phyloP scores from a whole-genome alignment of 78 protist genomes.

The Dictyostelium discoideum region DNA sequence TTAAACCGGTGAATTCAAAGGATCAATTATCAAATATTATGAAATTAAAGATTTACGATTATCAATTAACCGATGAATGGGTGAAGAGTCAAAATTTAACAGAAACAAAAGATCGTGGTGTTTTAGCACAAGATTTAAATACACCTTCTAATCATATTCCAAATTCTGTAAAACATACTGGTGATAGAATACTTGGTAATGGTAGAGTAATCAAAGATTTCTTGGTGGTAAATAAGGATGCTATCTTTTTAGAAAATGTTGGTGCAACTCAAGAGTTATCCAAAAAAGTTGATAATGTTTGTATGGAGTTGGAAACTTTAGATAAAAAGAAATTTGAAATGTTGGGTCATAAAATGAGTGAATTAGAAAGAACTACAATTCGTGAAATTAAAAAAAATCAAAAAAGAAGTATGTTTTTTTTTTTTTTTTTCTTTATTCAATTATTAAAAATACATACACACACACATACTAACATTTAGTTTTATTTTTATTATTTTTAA shows the following conservation, averaged over 20 bases:
- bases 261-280: constrained; percentile 85
- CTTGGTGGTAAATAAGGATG: constrained; percentile 79
- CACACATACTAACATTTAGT: too few relatives aligned
- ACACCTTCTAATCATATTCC: constrained; percentile 30
- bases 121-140: constrained; percentile 79
- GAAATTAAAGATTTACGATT: constrained; percentile 56
- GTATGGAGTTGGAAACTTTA: constrained; percentile 50
- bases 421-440: neutral
- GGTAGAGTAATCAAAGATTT: constrained; percentile 55
- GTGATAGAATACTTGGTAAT: constrained; percentile 26
- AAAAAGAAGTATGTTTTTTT: constrained; percentile 33
- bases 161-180: constrained; percentile 53
- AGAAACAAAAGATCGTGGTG: constrained; percentile 42
- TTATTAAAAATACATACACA: too few relatives aligned
- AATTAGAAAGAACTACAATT: constrained; percentile 28
- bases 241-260: constrained; percentile 78
- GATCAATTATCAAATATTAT: constrained; percentile 44
- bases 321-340: constrained; percentile 41
- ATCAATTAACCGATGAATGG: constrained; percentile 59
- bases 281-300: constrained; percentile 52
- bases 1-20: constrained; percentile 30
- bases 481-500: too few relatives aligned
- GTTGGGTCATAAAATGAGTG: constrained; percentile 40
- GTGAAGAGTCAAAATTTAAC: neutral
- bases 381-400: constrained; percentile 46